Evolutionary conservation across 2,329 filamentous ascomycete species (phyloP).

Genomic region (Drechmeria coniospora): DNA sequence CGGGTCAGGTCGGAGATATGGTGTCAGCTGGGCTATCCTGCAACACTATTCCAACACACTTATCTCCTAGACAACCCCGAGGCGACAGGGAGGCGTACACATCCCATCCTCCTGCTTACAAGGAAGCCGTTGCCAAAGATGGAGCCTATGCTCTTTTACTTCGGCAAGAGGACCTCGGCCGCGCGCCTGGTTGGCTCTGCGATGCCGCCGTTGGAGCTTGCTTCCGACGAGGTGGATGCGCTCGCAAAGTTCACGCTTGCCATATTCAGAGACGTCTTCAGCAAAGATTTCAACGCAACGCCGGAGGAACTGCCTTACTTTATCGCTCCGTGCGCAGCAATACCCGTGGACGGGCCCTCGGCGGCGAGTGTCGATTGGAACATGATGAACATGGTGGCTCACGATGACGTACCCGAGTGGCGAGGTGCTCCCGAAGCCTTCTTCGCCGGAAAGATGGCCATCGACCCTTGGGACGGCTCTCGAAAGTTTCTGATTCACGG

Average conservation of each 20-base stretch:
- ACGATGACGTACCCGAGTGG: slow-evolving; percentile 20
- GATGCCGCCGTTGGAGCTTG: slow-evolving; percentile 25
- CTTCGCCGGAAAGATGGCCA: slow-evolving; percentile 36
- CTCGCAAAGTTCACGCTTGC: slow-evolving; percentile 61
- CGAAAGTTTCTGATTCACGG: slow-evolving; percentile 42
- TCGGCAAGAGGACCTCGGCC: slow-evolving; percentile 47
- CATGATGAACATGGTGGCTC: slow-evolving; percentile 26
- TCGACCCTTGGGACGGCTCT: slow-evolving; percentile 46
- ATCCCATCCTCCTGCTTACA: slow-evolving; percentile 56
- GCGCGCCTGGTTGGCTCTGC: slow-evolving; percentile 34
- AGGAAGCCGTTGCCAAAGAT: slow-evolving; percentile 47
- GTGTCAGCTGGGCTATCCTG: slow-evolving; percentile 32
- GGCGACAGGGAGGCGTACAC: slow-evolving; percentile 41
- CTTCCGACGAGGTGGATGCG: slow-evolving; percentile 27
- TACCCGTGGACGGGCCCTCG: neutral
- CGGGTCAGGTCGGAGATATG: slow-evolving; percentile 65
- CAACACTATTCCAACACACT: slow-evolving; percentile 42
- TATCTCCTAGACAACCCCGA: slow-evolving; percentile 42
- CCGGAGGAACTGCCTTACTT: slow-evolving; percentile 63
- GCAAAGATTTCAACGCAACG: slow-evolving; percentile 61
- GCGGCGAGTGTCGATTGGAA: slow-evolving; percentile 56
- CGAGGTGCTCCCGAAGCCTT: slow-evolving; percentile 29
- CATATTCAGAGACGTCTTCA: slow-evolving; percentile 74
- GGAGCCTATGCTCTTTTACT: slow-evolving; percentile 55
- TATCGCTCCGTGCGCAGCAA: slow-evolving; percentile 41